Percentiles rank a stretch among this genome's conserved stretches.
phyloP scores from a whole-genome alignment of 73 alveolate genomes.

The Paramecium bursaria region DNA sequence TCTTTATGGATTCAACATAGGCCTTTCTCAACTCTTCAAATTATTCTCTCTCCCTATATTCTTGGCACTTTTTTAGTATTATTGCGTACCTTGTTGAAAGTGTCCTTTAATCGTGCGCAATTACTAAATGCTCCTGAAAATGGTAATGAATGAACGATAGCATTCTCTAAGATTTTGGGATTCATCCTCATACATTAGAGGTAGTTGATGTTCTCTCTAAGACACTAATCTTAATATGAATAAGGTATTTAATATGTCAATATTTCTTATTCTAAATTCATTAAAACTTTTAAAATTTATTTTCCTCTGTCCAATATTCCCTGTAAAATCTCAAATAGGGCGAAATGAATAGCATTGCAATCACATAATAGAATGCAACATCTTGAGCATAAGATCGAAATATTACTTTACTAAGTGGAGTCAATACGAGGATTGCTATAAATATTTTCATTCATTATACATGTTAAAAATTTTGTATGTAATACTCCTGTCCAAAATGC shows the following conservation, averaged over 20 bases:
- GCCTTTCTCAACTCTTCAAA: constrained; percentile 6
- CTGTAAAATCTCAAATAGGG: constrained; percentile 53
- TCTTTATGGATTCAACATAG: not conserved
- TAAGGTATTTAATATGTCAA: constrained; percentile 36
- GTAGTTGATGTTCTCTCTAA: constrained; percentile 41
- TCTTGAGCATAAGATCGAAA: not conserved
- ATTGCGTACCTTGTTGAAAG: not conserved
- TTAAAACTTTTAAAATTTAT: not conserved
- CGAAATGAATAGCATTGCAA: constrained; percentile 5
- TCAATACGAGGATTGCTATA: not conserved
- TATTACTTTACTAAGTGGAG: not conserved
- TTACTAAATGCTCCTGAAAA: constrained; percentile 39
- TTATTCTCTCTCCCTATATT: constrained; percentile 20
- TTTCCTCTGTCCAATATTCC: constrained; percentile 40
- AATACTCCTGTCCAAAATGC: constrained; percentile 53
- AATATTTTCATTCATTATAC: not conserved
- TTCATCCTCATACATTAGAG: constrained; percentile 41
- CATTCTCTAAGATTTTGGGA: constrained; percentile 30
- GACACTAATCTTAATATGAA: constrained; percentile 30
- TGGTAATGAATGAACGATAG: constrained; percentile 39
- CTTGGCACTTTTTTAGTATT: not conserved
- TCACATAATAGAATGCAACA: not conserved
- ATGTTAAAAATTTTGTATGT: constrained; percentile 23
- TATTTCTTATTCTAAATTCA: constrained; percentile 27
- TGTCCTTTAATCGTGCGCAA: constrained; percentile 10